Percentiles rank a stretch among this genome's conserved stretches.
phyloP scores from a whole-genome alignment of 2,329 filamentous ascomycete genomes.

The Fusarium piperis region DNA sequence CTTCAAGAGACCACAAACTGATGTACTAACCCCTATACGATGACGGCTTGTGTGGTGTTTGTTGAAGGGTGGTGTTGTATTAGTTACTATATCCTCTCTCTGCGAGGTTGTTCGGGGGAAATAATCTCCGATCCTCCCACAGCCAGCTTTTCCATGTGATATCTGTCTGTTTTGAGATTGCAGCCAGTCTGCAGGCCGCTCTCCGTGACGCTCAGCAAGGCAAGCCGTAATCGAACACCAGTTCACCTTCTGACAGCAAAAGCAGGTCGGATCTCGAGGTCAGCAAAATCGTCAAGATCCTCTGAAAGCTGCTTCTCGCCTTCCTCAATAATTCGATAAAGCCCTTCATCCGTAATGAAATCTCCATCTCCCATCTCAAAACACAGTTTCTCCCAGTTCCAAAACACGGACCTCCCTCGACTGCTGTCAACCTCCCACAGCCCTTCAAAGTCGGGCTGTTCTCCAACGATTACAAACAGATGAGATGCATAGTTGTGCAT shows the following conservation, averaged over 20 bases:
- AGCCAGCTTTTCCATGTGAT: neutral
- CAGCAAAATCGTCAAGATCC: fast-evolving
- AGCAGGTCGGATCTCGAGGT: slow-evolving; percentile 1
- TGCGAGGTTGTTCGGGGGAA: neutral
- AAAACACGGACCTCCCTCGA: neutral
- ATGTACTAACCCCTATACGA: neutral
- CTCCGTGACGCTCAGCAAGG: no score
- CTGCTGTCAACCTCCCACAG: slow-evolving; percentile 11
- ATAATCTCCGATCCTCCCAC: neutral
- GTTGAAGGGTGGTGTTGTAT: neutral
- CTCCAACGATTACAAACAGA: slow-evolving; percentile 2
- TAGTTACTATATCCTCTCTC: neutral
- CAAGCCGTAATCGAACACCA: neutral
- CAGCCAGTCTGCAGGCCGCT: neutral
- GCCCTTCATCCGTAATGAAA: neutral
- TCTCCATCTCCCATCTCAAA: neutral
- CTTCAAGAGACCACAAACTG: neutral
- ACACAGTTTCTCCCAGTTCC: neutral
- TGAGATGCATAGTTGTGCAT: neutral
- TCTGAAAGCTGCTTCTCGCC: neutral
- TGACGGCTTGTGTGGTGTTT: neutral
- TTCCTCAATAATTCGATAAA: neutral
- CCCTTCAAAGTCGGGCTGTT: neutral
- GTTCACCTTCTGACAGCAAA: neutral
- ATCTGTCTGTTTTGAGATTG: neutral